Conservation (phyloP, 257 asterid genomes). For the Lantana camara region DNA sequence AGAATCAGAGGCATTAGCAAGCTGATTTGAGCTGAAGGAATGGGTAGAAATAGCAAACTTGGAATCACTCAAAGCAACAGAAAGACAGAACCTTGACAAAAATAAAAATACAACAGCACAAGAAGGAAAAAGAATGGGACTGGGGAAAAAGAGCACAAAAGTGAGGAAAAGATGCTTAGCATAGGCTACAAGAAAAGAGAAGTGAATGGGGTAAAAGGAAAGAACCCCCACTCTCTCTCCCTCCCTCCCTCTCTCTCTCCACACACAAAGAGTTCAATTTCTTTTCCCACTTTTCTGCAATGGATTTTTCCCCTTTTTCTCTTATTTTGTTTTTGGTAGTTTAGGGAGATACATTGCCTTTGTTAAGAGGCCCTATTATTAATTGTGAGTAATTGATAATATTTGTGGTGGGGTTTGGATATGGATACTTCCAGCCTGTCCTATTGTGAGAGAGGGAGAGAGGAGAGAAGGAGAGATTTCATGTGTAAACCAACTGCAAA, state of each 20-base stretch:
- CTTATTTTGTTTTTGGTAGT: constrained; percentile 36
- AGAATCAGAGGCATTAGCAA: constrained; percentile 39
- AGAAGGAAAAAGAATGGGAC: constrained; percentile 50
- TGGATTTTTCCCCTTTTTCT: constrained; percentile 12
- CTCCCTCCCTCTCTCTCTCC: constrained; percentile 44
- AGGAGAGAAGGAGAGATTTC: constrained; percentile 1
- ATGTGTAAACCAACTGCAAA: constrained; percentile 44
- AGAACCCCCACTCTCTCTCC: constrained; percentile 37
- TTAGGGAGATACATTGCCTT: constrained; percentile 37
- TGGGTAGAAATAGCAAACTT: constrained; percentile 41
- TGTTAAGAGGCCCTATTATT: constrained; percentile 43
- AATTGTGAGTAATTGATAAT: constrained; percentile 46
- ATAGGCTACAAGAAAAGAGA: constrained; percentile 66
- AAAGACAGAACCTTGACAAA: constrained; percentile 20
- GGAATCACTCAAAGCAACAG: constrained; percentile 46
- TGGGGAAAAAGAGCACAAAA: constrained; percentile 43
- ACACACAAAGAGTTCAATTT: constrained; percentile 16
- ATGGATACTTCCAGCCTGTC: constrained; percentile 78
- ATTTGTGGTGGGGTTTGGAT: constrained; percentile 64
- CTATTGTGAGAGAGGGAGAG: constrained; percentile 30
- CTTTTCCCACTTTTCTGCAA: constrained; percentile 19
- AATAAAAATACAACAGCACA: constrained; percentile 19
- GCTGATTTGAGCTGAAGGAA: constrained; percentile 43
- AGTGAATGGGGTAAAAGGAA: constrained; percentile 37
- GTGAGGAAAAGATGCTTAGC: constrained; percentile 65